Percentiles rank a stretch among this genome's conserved stretches.
These are phyloP conservation scores for Pythium scleroteichum DNA, from an alignment of 352 stramenopile genomes.

Conservation along the genomic window DNA sequence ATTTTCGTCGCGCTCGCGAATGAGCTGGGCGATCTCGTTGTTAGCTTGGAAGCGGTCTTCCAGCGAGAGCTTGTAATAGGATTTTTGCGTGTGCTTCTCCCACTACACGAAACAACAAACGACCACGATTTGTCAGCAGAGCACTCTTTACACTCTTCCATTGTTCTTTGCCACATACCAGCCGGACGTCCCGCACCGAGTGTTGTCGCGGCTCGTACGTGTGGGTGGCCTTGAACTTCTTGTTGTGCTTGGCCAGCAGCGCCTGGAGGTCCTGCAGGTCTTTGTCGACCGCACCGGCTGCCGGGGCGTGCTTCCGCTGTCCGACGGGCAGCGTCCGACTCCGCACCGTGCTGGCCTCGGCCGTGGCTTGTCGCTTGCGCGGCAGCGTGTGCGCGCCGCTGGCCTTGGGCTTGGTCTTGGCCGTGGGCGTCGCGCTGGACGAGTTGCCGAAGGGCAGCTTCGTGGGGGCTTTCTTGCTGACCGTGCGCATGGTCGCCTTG, in stretches of 20 bases:
- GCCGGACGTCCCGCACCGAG: constrained; percentile 70
- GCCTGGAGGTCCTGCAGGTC: constrained; percentile 47
- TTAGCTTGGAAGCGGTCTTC: constrained; percentile 66
- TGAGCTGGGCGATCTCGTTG: constrained; percentile 59
- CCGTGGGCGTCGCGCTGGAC: background rate
- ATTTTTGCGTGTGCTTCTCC: constrained; percentile 65
- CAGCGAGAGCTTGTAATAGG: constrained; percentile 66
- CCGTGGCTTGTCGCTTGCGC: constrained; percentile 4
- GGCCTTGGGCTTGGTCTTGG: background rate
- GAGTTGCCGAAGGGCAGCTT: constrained; percentile 29
- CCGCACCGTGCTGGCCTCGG: background rate
- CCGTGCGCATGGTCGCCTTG: constrained; percentile 23
- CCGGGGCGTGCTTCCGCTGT: background rate
- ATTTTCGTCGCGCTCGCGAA: constrained; percentile 30
- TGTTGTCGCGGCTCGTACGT: constrained; percentile 81
- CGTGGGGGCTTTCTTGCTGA: constrained; percentile 12
- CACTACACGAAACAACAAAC: constrained; percentile 37
- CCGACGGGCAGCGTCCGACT: constrained; percentile 6
- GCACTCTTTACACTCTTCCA: no score
- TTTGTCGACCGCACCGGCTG: constrained; percentile 2
- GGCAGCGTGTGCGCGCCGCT: background rate
- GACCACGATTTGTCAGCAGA: background rate
- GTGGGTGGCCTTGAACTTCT: constrained; percentile 70
- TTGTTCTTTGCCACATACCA: constrained; percentile 39
- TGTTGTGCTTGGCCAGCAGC: constrained; percentile 73